Base-by-base conservation (phyloP, 768 basidiomycete species). In the Stropharia rugosoannulata region DNA sequence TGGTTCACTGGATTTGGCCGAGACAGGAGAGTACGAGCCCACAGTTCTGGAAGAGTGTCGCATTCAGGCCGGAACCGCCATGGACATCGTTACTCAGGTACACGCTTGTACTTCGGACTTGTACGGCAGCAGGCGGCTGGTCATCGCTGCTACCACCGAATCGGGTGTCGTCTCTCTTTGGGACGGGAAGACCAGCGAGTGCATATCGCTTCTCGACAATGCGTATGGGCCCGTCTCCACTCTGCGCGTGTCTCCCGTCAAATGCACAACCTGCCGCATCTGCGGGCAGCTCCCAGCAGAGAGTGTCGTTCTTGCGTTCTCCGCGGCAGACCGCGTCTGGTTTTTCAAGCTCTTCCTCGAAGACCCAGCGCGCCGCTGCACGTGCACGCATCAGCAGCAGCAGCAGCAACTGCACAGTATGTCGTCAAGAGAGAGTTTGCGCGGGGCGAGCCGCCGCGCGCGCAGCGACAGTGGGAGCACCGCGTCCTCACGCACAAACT, bases 151-250 rank as follows among this genome's bases (percentile, higher is more conserved):
- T 11, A 82, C 83, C 15, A 87, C 89, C 2, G 80, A 84, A 49
- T 76, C 80, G 1, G 90, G 91, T 9, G 73, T 81, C 9, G 75
- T 93, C 18, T 89, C 91, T 0, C 62, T 93, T 11, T 93, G 90
- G 91, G 89, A 93, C 63, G 82, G 77, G 7, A 62, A 71, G n/a
- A 84, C 84, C 5, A 78, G 80, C 10, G 85, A 85, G 59, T 84
- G 85, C 56, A 79, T 92, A 39, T 73, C 78, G 51, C 74, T 84
- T 48, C 66, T 92, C 36, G 84, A 87, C 49, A 82, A 85, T 10
- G 72, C 78, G 0, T 79, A 80, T 55, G 89, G 86, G 1, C 67
- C 72, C 10, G 73, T 93, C 64, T 81, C 74, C 49, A 74, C 80
- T 49, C 63, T 96, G n/a, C 79, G 82, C 22, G 69, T 95, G 47